Base-by-base conservation (phyloP, 139 green algal species). In the Auxenochlorella protothecoides region DNA sequence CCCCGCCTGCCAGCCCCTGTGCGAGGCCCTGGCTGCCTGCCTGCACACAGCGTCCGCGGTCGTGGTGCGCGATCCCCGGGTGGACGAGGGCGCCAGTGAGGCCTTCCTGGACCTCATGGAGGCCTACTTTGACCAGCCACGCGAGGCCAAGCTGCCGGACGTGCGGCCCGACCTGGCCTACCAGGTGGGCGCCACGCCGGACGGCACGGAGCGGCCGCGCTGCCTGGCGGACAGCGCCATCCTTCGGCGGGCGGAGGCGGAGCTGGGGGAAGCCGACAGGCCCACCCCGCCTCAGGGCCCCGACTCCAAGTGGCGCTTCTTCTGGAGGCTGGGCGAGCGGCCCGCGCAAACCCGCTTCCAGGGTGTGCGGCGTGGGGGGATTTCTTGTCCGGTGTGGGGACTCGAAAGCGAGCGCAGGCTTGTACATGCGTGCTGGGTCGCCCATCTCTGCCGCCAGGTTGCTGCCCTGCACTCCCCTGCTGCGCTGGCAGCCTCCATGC, bases 301-400 rank as follows among this genome's bases (percentile, higher is more conserved):
- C 4, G 90, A 96, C 69, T 70, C 72, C 15, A 98, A 97, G 80
- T 97, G 92, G 85, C 81, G 93, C 13, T 98, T 86, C 84, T 88
- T 97, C 68, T 95, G 89, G 90, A 79, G 85, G 6, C 68, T 94
- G 55, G 91, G 91, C 0, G 55, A 76, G 0, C 79, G 91, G 3
- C 90, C 91, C 2, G 27, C 51, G 0, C 0, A 66, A 6, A 95
- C 87, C 3, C 44, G 70, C 2, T 97, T 85, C 27, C 27, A 1
- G 27, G 27, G 27, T 44, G 27, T 2, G 27, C 27, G 27, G 27
- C 1, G 27, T 44, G 0, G 27, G 27, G 27, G 27, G 27, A 44
- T 44, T 44, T 44, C 27, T 44, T 44, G 27, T 44, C 27, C 27
- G 27, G 27, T 44, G 27, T 44, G 27, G 27, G 27, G 27, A 44